Base-by-base conservation (phyloP, 345 rosid genomes). In the Euphorbia peplus region DNA sequence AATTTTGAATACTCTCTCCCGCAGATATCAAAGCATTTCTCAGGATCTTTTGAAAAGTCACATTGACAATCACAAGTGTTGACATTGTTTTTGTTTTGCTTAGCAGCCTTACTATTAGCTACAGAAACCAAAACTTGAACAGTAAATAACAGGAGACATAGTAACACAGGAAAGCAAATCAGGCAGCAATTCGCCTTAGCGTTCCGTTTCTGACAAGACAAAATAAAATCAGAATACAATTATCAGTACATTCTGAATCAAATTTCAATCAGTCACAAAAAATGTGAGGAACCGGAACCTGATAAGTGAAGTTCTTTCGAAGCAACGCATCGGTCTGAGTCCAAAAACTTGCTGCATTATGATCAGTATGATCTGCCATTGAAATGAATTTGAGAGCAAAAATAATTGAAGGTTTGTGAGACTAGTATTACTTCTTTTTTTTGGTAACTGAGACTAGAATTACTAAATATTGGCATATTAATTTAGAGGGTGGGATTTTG, bases 241-340 rank as follows among this genome's bases (percentile, higher is more conserved):
- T 22, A 13, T 18, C 22, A 50, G 18, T n/a, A n/a, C n/a, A n/a
- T n/a, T 21, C 64, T 4, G 25, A 54, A 47, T n/a, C 64, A 8
- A n/a, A n/a, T n/a, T n/a, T n/a, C n/a, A n/a, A n/a, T n/a, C n/a
- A n/a, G n/a, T n/a, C n/a, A n/a, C n/a, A n/a, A 59, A 15, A 30
- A 19, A 16, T 25, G 67, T 26, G 25, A 5, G 42, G 37, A 53
- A 68, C 35, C n/a, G n/a, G 44, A 42, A 93, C 98, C 96, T 91
- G 98, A 72, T 70, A 88, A 64, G 89, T 83, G 81, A 89, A 73
- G 82, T 91, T 93, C 88, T 93, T 93, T 18, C 93, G 72, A 66
- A 91, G 84, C 66, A 93, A 72, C 68, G 97, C 96, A 74, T 87
- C 85, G 67, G 91, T 90, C 73, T 80, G 95, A 44, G 89, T 78